phyloP scores from a whole-genome alignment of 176 grass and related monocot genomes.

The Cenchrus fungigraminus region DNA sequence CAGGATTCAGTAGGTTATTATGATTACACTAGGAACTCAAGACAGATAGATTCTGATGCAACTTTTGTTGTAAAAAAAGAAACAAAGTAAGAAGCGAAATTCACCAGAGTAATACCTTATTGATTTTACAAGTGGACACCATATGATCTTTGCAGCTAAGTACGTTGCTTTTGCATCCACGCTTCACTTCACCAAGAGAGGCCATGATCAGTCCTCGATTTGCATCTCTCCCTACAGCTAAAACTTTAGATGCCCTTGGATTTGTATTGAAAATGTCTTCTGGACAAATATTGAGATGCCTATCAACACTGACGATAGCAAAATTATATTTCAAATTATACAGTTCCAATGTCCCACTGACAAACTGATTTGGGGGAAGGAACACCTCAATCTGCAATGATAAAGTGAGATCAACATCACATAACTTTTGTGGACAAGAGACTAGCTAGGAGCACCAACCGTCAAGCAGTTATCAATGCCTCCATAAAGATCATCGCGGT shows the following conservation, averaged over 20 bases:
- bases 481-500: not conserved
- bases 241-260: not conserved
- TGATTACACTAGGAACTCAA: not conserved
- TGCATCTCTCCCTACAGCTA: constrained; percentile 12
- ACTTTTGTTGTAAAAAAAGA: not conserved
- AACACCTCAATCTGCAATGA: constrained; percentile 38
- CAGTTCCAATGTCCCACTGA: constrained; percentile 24
- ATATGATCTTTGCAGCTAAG: constrained; percentile 23
- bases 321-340: constrained; percentile 35
- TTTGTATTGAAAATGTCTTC: not conserved
- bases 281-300: not conserved
- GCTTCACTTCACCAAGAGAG: constrained; percentile 15
- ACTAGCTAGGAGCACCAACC: constrained; percentile 3
- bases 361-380: not conserved
- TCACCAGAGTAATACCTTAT: constrained; percentile 15
- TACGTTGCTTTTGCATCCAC: not conserved
- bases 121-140: constrained; percentile 36
- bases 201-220: not conserved
- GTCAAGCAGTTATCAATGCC: not conserved
- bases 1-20: not conserved
- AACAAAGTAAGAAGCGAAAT: not conserved
- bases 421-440: not conserved
- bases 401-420: constrained; percentile 9
- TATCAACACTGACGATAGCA: not conserved
- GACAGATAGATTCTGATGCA: not conserved